phyloP scores from a whole-genome alignment of 2,329 filamentous ascomycete genomes.

The Exophiala spinifera region DNA sequence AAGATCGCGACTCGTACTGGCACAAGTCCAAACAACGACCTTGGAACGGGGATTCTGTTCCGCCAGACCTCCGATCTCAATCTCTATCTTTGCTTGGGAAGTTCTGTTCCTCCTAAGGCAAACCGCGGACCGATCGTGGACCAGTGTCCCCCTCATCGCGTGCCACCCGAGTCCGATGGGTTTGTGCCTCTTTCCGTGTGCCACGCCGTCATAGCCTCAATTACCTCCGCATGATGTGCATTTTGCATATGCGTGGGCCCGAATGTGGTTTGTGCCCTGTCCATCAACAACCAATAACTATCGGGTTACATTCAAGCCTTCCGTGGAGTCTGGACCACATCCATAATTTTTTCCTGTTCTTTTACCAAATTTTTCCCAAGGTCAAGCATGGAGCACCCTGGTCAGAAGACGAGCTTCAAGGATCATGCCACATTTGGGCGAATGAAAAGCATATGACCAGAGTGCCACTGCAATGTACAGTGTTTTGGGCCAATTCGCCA shows the following conservation, averaged over 20 bases:
- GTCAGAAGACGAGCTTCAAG: background rate
- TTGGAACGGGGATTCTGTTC: no score
- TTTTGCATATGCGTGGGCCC: background rate
- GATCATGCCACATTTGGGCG: background rate
- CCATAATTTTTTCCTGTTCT: background rate
- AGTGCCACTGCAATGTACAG: no score
- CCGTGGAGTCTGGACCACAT: background rate
- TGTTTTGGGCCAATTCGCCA: no score
- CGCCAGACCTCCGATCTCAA: no score
- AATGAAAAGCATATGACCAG: background rate
- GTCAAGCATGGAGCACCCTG: background rate
- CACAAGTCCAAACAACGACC: no score
- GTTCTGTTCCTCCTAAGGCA: no score
- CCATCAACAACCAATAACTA: background rate
- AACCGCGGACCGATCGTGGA: no score
- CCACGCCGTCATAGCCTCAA: background rate
- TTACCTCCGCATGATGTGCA: background rate
- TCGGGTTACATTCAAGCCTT: background rate
- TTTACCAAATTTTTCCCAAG: background rate
- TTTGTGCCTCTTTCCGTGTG: background rate
- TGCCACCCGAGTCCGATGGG: background rate
- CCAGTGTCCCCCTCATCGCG: no score
- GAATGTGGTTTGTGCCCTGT: background rate
- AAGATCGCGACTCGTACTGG: no score
- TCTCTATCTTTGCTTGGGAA: no score